phyloP scores from a whole-genome alignment of 1,139 yeast genomes.

The Sugiyamaella paludigena region DNA sequence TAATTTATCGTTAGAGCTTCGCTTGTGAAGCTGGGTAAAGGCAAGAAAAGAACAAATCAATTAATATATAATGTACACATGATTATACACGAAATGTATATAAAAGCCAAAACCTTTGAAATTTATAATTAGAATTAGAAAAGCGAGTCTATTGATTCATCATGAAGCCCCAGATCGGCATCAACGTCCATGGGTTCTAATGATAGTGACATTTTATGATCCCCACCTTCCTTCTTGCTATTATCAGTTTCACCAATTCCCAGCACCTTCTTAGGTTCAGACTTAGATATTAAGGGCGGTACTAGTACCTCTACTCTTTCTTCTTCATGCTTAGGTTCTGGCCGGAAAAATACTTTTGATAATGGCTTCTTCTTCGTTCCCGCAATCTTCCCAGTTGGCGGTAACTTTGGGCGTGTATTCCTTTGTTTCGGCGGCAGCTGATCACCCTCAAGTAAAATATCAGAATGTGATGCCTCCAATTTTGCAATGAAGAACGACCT shows the following conservation, averaged over 20 bases:
- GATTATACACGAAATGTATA: background rate
- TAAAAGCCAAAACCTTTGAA: background rate
- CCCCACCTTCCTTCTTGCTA: background rate
- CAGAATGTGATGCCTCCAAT: constrained; percentile 30
- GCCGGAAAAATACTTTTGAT: constrained; percentile 29
- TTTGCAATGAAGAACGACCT: constrained; percentile 51
- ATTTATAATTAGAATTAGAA: constrained; percentile 6
- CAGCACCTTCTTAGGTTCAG: background rate
- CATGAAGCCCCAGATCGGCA: constrained; percentile 13
- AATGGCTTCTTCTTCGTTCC: constrained; percentile 55
- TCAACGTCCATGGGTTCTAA: constrained; percentile 7
- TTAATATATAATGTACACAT: constrained; percentile 7
- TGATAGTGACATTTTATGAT: background rate
- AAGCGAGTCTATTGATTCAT: constrained; percentile 19
- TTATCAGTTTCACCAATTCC: background rate
- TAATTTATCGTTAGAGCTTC: too few relatives aligned
- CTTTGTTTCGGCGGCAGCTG: constrained; percentile 78
- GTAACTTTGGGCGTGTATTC: constrained; percentile 77
- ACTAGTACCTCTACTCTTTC: background rate
- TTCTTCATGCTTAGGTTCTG: constrained; percentile 7
- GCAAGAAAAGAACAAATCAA: too few relatives aligned
- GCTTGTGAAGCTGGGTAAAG: too few relatives aligned
- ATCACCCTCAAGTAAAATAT: constrained; percentile 65
- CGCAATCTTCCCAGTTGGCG: constrained; percentile 89
- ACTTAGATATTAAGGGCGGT: background rate